A percentile compares a stretch with the other conserved stretches of the same genome.
Conservation (phyloP, 371 early-diverging fungal genomes). For the Gilbertella persicaria region DNA sequence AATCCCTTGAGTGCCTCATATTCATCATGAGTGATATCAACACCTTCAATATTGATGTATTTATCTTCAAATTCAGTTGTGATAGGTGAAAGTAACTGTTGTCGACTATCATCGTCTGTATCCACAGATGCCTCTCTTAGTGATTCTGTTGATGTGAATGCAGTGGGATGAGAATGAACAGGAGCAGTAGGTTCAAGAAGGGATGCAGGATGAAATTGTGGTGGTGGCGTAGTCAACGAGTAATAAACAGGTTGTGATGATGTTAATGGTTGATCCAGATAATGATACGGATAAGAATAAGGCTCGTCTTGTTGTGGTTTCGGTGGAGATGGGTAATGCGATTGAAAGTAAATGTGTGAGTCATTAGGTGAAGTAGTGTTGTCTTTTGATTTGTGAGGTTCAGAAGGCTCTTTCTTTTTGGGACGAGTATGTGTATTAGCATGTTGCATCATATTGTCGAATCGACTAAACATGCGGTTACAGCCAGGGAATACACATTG, state of each 20-base stretch:
- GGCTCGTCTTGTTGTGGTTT: not conserved
- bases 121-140: no score
- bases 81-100: not conserved
- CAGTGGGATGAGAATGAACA: not conserved
- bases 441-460: conserved; percentile 61
- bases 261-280: no score
- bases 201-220: not conserved
- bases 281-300: not conserved
- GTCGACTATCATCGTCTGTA: not conserved
- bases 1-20: conserved; percentile 49
- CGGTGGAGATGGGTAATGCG: not conserved
- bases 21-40: conserved; percentile 41
- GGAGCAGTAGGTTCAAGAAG: not conserved
- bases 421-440: conserved; percentile 44
- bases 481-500: conserved; percentile 48
- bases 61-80: not conserved
- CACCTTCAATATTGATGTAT: conserved; percentile 7
- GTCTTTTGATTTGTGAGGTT: not conserved
- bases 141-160: no score
- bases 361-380: not conserved
- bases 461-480: conserved; percentile 50
- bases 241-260: not conserved
- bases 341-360: not conserved
- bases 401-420: conserved; percentile 13
- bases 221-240: not conserved